A percentile compares a stretch with the other conserved stretches of the same genome.
Conservation (phyloP, 2,329 filamentous ascomycete species). For the Plectosphaerella cucumerina region DNA sequence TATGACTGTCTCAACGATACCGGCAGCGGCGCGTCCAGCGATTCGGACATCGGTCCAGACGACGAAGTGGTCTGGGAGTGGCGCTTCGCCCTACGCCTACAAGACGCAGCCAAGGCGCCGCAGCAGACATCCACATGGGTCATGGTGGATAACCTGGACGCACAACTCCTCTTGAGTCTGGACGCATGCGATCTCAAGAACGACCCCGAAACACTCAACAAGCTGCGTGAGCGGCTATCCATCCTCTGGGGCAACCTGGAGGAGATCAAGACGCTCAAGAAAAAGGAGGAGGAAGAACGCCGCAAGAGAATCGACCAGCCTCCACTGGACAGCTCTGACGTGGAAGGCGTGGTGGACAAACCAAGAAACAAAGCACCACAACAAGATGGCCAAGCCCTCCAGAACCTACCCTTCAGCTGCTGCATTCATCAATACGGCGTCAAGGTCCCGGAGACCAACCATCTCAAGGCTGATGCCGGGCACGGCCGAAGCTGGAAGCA, state of each 20-base stretch:
- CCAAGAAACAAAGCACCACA: not conserved
- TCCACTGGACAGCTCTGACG: conserved; percentile 33
- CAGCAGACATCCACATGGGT: conserved; percentile 49
- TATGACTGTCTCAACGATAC: conserved; percentile 46
- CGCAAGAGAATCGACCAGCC: conserved; percentile 19
- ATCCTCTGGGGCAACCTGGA: conserved; percentile 83
- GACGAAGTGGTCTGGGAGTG: conserved; percentile 64
- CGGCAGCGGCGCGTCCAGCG: conserved; percentile 14
- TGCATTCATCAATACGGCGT: conserved; percentile 70
- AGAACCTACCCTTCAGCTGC: conserved; percentile 62
- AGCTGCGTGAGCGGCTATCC: conserved; percentile 67
- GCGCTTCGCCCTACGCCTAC: conserved; percentile 75
- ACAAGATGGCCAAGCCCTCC: conserved; percentile 19
- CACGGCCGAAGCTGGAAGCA: conserved; percentile 53
- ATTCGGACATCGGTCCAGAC: conserved; percentile 16
- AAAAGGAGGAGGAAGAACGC: conserved; percentile 14
- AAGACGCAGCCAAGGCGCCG: conserved; percentile 53
- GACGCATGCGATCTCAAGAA: conserved; percentile 52
- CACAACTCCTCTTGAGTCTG: conserved; percentile 42
- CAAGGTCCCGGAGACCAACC: conserved; percentile 33
- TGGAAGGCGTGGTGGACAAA: conserved; percentile 19
- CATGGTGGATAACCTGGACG: conserved; percentile 57
- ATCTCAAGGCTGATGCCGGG: conserved; percentile 39
- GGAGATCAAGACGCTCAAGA: conserved; percentile 51
- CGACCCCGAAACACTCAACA: conserved; percentile 41